Percentiles rank a stretch among this genome's conserved stretches.
These are phyloP conservation scores for Apiotrichum gamsii DNA, from an alignment of 1,284 basidiomycete species.

Conservation along the genomic window DNA sequence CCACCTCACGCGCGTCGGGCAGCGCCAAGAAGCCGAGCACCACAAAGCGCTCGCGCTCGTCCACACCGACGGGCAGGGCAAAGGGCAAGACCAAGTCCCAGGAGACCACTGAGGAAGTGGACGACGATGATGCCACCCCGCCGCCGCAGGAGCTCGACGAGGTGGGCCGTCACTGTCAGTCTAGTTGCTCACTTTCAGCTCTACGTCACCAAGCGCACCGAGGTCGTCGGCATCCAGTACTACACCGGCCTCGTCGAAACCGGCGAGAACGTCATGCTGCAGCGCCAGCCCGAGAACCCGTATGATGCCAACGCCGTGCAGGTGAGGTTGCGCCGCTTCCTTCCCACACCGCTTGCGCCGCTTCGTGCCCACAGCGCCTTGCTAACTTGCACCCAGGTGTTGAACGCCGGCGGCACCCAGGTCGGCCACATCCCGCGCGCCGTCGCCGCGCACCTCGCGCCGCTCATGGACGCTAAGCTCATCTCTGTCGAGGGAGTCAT, in stretches of 20 bases:
- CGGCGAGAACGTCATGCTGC: constrained; percentile 68
- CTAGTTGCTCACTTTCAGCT: constrained; percentile 52
- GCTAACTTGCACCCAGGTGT: constrained; percentile 56
- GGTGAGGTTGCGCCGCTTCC: constrained; percentile 42
- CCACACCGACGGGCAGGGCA: background rate
- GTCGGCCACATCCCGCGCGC: constrained; percentile 68
- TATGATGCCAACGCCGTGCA: constrained; percentile 57
- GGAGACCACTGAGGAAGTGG: constrained; percentile 5
- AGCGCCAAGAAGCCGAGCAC: background rate
- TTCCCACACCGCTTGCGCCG: too few relatives aligned
- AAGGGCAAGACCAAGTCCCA: background rate
- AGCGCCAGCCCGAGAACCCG: constrained; percentile 61
- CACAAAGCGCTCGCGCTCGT: background rate
- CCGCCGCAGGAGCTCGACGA: constrained; percentile 25
- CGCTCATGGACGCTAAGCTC: constrained; percentile 59
- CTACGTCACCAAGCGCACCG: constrained; percentile 57
- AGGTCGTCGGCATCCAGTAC: constrained; percentile 74
- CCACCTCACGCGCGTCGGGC: background rate
- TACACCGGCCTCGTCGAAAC: constrained; percentile 71
- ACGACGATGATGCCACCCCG: constrained; percentile 9
- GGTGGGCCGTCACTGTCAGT: constrained; percentile 12
- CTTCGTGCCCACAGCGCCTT: too few relatives aligned
- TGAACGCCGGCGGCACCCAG: constrained; percentile 64
- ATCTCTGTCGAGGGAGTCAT: constrained; percentile 64
- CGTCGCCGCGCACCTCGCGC: constrained; percentile 58